Evolutionary conservation across 2,329 filamentous ascomycete species (phyloP), one percentile per base, ranked within the genome.

Genomic region (Fusarium newnesense): DNA sequence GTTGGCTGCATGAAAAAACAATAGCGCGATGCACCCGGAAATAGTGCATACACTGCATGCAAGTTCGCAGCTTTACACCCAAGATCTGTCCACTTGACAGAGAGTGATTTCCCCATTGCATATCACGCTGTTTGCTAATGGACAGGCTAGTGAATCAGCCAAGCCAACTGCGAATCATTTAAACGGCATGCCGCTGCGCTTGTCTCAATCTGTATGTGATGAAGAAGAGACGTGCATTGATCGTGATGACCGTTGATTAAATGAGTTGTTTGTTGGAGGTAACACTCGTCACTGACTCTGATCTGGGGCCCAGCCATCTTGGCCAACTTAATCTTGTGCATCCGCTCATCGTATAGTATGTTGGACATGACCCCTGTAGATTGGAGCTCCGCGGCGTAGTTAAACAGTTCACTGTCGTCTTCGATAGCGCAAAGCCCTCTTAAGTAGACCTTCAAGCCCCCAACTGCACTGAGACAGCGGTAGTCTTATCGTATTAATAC

Each of bases 1-100:
- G 34, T 61, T 69, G 65, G 66, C 47, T 74, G 61, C 67, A 63
- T 26, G n/a, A 40, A 15, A 44, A 70, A 26, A 28, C 43, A 60
- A 59, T 52, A 63, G 44, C 50, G 66, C 40, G 32, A 46, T 67
- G 36, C 70, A 34, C 57, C 28, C 34, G 18, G 9, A 36, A 32
- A 46, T 47, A 40, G n/a, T 53, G 50, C 40, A 50, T 42, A 32
- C 36, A 40, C 28, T 47, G 18, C 19, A 42, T 37, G 24, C 21
- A 47, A n/a, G 39, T 19, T 32, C 30, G n/a, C 46, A 50, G 49
- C 44, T 46, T 73, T 54, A 58, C 32, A 50, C 40, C 37, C 21
- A 34, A 46, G 37, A 34, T 53, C 12, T 57, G n/a, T 24, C 44
- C 54, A 72, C 42, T 60, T 32, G 43, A 39, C 19, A 32, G 24